Evolutionary conservation across 345 rosid species (phyloP).

Genomic region (Eutrema japonicum): DNA sequence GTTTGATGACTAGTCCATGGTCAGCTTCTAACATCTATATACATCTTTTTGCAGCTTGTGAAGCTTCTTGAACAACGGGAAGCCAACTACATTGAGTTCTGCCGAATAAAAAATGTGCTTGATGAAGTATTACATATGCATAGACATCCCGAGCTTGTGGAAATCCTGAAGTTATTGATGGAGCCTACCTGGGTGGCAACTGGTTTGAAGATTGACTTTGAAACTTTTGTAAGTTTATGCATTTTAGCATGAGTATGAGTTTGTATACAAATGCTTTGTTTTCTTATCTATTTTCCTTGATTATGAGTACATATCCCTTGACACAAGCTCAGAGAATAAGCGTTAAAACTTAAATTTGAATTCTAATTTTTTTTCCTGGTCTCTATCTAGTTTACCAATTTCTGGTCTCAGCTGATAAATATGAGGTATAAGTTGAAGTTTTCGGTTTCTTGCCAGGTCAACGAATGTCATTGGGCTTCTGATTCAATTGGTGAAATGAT

Average conservation of each 20-base stretch:
- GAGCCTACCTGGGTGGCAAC: conserved; percentile 96
- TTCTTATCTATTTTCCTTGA: conserved; percentile 5
- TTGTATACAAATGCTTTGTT: neutral
- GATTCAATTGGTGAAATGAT: conserved; percentile 72
- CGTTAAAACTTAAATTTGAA: neutral
- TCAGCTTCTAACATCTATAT: conserved; percentile 32
- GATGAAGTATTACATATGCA: conserved; percentile 84
- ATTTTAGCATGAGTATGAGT: neutral
- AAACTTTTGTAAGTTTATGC: conserved; percentile 59
- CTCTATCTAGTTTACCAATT: neutral
- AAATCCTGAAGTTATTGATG: conserved; percentile 75
- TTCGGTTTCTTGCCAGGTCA: conserved; percentile 54
- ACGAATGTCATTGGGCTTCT: conserved; percentile 76
- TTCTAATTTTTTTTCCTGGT: too few species aligned
- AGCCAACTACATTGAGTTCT: conserved; percentile 92
- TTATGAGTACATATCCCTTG: neutral
- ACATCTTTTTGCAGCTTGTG: conserved; percentile 71
- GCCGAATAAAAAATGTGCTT: conserved; percentile 80
- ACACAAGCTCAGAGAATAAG: conserved; percentile 18
- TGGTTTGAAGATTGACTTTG: conserved; percentile 87
- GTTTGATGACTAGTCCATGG: neutral
- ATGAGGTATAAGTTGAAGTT: conserved; percentile 7
- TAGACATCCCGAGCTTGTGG: conserved; percentile 60
- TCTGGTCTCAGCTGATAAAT: conserved; percentile 20
- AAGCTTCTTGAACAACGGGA: conserved; percentile 93